A percentile compares a stretch with the other conserved stretches of the same genome.
phyloP scores from a whole-genome alignment of 2,329 filamentous ascomycete species.

The Trichophyton equinum region DNA sequence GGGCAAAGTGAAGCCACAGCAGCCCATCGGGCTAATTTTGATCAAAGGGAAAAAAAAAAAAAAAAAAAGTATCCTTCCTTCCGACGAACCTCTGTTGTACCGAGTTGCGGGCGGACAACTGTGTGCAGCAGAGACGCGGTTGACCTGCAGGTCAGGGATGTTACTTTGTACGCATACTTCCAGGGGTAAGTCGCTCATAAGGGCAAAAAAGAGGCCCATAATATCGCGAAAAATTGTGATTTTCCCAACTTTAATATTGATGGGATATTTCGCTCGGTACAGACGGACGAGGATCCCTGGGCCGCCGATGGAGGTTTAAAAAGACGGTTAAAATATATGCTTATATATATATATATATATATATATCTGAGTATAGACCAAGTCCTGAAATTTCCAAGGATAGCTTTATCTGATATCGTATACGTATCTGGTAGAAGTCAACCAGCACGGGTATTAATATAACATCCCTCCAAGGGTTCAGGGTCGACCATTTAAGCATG shows the following conservation, averaged over 20 bases:
- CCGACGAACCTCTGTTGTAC: background rate
- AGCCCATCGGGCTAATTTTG: background rate
- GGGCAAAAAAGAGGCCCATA: background rate
- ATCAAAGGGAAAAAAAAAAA: background rate
- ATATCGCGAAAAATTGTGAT: background rate
- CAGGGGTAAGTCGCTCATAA: conserved; percentile 1
- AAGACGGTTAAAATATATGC: background rate
- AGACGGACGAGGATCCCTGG: background rate
- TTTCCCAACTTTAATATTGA: background rate
- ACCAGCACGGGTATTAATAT: background rate
- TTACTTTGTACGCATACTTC: background rate
- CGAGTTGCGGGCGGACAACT: background rate
- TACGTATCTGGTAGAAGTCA: background rate
- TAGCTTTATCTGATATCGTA: background rate
- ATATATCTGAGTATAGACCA: background rate
- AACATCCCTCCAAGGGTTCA: background rate
- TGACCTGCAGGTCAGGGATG: background rate
- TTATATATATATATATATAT: background rate
- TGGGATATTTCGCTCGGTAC: background rate
- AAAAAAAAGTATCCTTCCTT: background rate
- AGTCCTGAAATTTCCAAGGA: conserved; percentile 1
- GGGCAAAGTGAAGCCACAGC: background rate
- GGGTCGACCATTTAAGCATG: background rate
- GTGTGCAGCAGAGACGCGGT: background rate
- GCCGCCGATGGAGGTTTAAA: background rate